These are phyloP conservation scores for Insectozyma bohioensis DNA, from an alignment of 1,139 yeast species.

Conservation along the genomic window DNA sequence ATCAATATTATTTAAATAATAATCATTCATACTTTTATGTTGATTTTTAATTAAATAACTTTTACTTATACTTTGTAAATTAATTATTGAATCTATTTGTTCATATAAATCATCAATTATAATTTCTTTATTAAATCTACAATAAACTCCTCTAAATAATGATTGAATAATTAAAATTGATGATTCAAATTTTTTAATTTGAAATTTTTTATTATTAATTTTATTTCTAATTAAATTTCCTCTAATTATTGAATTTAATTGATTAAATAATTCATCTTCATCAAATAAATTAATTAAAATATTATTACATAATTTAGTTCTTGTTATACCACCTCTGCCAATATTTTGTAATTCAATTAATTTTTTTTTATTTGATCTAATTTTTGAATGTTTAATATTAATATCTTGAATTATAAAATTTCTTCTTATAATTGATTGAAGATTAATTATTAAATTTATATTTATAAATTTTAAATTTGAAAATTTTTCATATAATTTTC, in stretches of 20 bases:
- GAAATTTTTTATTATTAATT: slow-evolving; percentile 20
- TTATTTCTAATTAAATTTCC: slow-evolving; percentile 42
- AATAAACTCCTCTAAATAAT: slow-evolving; percentile 46
- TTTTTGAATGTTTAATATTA: slow-evolving; percentile 17
- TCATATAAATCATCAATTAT: slow-evolving; percentile 54
- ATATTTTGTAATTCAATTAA: slow-evolving; percentile 49
- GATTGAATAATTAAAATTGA: slow-evolving; percentile 34
- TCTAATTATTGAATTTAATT: slow-evolving; percentile 44
- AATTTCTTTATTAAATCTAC: slow-evolving; percentile 51
- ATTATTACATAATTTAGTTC: slow-evolving; percentile 46
- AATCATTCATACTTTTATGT: slow-evolving; percentile 39
- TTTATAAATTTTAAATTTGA: slow-evolving; percentile 18
- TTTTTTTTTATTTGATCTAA: slow-evolving; percentile 15
- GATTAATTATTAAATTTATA: slow-evolving; percentile 20
- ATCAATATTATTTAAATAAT: slow-evolving; percentile 56
- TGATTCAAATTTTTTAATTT: slow-evolving; percentile 22
- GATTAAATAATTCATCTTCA: slow-evolving; percentile 37
- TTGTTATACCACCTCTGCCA: slow-evolving; percentile 51
- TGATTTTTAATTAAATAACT: slow-evolving; percentile 42
- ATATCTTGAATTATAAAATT: slow-evolving; percentile 23
- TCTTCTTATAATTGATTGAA: slow-evolving; percentile 40
- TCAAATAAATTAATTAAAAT: slow-evolving; percentile 43
- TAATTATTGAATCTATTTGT: slow-evolving; percentile 35
- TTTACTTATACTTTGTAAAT: slow-evolving; percentile 51
- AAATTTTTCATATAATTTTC: slow-evolving; percentile 22